phyloP scores from a whole-genome alignment of 371 early-diverging fungal genomes.

The Rhizomucor miehei region DNA sequence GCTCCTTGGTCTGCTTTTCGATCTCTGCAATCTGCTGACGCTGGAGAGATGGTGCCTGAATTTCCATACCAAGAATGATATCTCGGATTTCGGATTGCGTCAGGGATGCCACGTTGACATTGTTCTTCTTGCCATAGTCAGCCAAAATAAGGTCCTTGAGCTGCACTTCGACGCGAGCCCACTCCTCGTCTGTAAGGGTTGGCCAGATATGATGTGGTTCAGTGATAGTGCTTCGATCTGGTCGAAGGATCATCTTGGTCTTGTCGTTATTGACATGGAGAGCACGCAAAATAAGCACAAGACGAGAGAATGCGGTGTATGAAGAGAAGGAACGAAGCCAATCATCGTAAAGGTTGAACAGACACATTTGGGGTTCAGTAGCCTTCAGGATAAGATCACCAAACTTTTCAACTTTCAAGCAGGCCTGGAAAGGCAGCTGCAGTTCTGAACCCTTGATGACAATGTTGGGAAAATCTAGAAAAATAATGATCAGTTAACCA shows the following conservation, averaged over 20 bases:
- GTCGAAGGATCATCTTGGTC: conserved; percentile 92
- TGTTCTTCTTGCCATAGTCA: conserved; percentile 99
- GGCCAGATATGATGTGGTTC: conserved; percentile 99
- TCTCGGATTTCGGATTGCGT: conserved; percentile 98
- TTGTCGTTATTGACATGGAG: conserved; percentile 96
- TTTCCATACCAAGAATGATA: conserved; percentile 99
- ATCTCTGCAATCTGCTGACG: conserved; percentile 97
- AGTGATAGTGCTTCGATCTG: conserved; percentile 90
- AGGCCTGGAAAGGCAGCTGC: conserved; percentile 97
- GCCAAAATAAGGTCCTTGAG: conserved; percentile 97
- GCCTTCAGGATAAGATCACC: conserved; percentile 97
- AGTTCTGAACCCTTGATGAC: conserved; percentile 96
- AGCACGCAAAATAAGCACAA: conserved; percentile 94
- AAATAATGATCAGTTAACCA: neutral
- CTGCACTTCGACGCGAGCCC: conserved; percentile 96
- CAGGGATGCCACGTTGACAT: conserved; percentile 94
- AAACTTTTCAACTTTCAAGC: conserved; percentile 97
- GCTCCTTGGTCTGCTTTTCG: conserved; percentile 93
- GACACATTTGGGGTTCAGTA: conserved; percentile 93
- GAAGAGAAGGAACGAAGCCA: conserved; percentile 93
- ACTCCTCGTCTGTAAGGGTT: conserved; percentile 92
- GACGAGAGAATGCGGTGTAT: conserved; percentile 98
- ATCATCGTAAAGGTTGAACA: conserved; percentile 91
- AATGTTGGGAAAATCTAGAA: conserved; percentile 96
- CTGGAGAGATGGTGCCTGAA: conserved; percentile 94